Conservation (phyloP, 2,329 filamentous ascomycete genomes). For the Botrytis medusae region DNA sequence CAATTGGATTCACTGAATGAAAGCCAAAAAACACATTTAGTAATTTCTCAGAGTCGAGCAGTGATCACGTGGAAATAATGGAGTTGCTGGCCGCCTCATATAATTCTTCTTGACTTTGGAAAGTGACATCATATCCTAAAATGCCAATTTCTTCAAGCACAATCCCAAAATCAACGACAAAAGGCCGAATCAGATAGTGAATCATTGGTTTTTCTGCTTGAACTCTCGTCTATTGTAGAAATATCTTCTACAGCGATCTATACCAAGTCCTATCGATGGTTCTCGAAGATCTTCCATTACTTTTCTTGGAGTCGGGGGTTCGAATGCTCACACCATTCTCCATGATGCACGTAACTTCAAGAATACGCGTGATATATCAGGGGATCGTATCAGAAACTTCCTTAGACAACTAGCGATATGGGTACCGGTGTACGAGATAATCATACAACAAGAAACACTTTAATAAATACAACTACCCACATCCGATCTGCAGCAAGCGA, state of each 20-base stretch:
- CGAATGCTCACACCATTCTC: constrained; percentile 34
- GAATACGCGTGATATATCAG: neutral
- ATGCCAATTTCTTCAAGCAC: neutral
- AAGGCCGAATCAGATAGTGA: constrained; percentile 28
- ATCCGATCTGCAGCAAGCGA: neutral
- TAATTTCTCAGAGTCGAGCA: constrained; percentile 31
- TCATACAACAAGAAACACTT: constrained; percentile 36
- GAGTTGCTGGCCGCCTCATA: constrained; percentile 23
- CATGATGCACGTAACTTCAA: constrained; percentile 12
- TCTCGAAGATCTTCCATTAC: constrained; percentile 28
- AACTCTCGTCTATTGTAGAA: neutral
- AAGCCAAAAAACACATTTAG: constrained; percentile 19
- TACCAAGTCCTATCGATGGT: constrained; percentile 6
- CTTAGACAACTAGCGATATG: constrained; percentile 37
- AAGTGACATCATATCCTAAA: constrained; percentile 40
- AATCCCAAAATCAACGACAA: constrained; percentile 28
- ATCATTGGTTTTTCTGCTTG: neutral
- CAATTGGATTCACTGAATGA: neutral
- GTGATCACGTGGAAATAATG: constrained; percentile 29
- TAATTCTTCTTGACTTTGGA: constrained; percentile 25
- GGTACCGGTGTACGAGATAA: constrained; percentile 25
- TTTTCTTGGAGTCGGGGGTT: constrained; percentile 47
- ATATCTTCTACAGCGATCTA: neutral
- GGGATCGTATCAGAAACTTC: constrained; percentile 18
- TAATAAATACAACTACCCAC: constrained; percentile 23